phyloP scores from a whole-genome alignment of 345 rosid species.

The Mercurialis annua region DNA sequence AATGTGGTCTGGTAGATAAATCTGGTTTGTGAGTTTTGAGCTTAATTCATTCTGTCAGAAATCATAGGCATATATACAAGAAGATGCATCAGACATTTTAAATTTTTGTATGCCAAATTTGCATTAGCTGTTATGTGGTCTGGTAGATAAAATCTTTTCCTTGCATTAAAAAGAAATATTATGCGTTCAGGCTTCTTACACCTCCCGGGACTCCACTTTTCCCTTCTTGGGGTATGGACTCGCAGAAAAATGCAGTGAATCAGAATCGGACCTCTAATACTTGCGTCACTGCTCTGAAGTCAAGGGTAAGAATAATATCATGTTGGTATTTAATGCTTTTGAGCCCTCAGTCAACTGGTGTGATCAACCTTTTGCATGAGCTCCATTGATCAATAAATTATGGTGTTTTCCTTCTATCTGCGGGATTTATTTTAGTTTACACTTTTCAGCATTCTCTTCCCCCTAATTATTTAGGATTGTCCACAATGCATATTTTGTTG shows the following conservation, averaged over 20 bases:
- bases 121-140: not conserved
- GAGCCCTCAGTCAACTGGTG: not conserved
- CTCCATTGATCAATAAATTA: not conserved
- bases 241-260: conserved; percentile 16
- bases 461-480: conserved; percentile 7
- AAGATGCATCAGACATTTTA: not conserved
- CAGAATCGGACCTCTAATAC: conserved; percentile 22
- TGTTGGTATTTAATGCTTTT: conserved; percentile 3
- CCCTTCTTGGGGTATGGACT: conserved; percentile 26
- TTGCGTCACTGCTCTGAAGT: conserved; percentile 22
- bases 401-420: not conserved
- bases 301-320: conserved; percentile 26
- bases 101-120: not conserved
- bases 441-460: not conserved
- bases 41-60: not conserved
- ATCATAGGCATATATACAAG: not conserved
- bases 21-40: not conserved
- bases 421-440: not conserved
- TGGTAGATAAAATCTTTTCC: not conserved
- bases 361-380: not conserved
- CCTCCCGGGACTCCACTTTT: conserved; percentile 30
- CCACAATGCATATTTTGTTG: conserved; percentile 13
- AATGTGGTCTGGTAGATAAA: not conserved
- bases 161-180: not conserved
- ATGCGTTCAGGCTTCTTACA: conserved; percentile 27